Percentiles rank a stretch among this genome's conserved stretches.
phyloP scores from a whole-genome alignment of 768 basidiomycete species.

The Suillus ampliporus region DNA sequence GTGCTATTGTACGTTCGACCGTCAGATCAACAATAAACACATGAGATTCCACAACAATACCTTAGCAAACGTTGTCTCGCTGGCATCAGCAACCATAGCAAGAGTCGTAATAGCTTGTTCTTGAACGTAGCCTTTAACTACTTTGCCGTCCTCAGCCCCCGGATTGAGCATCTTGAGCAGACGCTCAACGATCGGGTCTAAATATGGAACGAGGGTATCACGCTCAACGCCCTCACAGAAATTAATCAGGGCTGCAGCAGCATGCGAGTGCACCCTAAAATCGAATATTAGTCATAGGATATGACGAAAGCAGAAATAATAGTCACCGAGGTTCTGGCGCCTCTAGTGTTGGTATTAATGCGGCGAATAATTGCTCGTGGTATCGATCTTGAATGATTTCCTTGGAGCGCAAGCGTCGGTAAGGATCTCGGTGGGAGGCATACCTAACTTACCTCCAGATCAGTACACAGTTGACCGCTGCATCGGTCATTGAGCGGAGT shows the following conservation, averaged over 20 bases:
- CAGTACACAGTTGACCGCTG: conserved; percentile 89
- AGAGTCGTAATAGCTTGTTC: conserved; percentile 89
- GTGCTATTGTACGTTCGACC: conserved; percentile 50
- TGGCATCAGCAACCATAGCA: conserved; percentile 89
- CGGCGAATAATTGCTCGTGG: conserved; percentile 70
- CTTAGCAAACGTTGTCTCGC: conserved; percentile 78
- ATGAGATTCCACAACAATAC: conserved; percentile 39
- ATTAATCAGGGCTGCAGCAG: conserved; percentile 87
- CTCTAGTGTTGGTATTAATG: conserved; percentile 74
- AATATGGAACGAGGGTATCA: conserved; percentile 73
- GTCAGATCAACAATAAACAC: conserved; percentile 3
- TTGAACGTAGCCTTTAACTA: conserved; percentile 68
- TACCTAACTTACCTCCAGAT: conserved; percentile 66
- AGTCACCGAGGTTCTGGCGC: conserved; percentile 74
- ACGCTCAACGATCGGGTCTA: conserved; percentile 80
- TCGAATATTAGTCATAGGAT: conserved; percentile 7
- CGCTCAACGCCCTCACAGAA: conserved; percentile 88
- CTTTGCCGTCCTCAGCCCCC: conserved; percentile 45
- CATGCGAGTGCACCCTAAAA: conserved; percentile 81
- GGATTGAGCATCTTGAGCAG: conserved; percentile 64
- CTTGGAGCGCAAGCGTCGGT: conserved; percentile 38
- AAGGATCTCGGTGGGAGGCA: not conserved
- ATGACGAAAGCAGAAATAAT: not conserved
- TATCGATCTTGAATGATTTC: conserved; percentile 78
- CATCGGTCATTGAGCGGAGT: conserved; percentile 11